Base-by-base conservation (phyloP, 805 yeast species). In the Kodamaea restingae region DNA sequence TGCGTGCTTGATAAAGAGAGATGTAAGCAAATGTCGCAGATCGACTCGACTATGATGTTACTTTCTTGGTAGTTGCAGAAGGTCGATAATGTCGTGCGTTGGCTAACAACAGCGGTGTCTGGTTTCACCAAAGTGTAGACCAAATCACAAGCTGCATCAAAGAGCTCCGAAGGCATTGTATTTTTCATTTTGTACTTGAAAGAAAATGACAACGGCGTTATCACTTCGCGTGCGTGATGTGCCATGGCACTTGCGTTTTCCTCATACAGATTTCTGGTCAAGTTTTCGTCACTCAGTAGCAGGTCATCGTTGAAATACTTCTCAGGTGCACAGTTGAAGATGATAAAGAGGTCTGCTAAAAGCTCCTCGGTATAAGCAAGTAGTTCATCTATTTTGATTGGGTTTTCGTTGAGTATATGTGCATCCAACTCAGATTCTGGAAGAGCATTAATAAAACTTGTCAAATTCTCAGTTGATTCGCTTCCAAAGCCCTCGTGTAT, bases 11-110 rank as follows among this genome's bases (percentile, higher is more conserved):
- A 52, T 9, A 67, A 50, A 4, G 62, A 52, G 21, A 67, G 52
- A 20, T 51, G 52, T 32, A 64, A 44, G 42, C 68, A 59, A 0
- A 65, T 55, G 21, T 67, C 70, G 39, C 68, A 57, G 1, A 65
- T 58, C 7, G 62, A 47, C 35, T 58, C 58, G 11, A 65, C 49
- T 12, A 67, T 53, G 24, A 51, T 48, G 37, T 60, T 62, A n/a
- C 67, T 56, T 9, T 55, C 50, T 4, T 52, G 27, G 37, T 47
- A 58, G 31, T 56, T 59, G n/a, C 59, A 47, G 40, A 53, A 51
- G 1, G 58, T 52, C 1, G 60, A 49, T n/a, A 58, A 49, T 2
- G 49, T 47, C 5, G 57, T 57, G 33, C 42, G 45, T 9, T 51
- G 39, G 8, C 32, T 43, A 3, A 45, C 48, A 15, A 59, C 44